Conservation (phyloP, 805 yeast genomes). For the Suhomyces sp. region DNA sequence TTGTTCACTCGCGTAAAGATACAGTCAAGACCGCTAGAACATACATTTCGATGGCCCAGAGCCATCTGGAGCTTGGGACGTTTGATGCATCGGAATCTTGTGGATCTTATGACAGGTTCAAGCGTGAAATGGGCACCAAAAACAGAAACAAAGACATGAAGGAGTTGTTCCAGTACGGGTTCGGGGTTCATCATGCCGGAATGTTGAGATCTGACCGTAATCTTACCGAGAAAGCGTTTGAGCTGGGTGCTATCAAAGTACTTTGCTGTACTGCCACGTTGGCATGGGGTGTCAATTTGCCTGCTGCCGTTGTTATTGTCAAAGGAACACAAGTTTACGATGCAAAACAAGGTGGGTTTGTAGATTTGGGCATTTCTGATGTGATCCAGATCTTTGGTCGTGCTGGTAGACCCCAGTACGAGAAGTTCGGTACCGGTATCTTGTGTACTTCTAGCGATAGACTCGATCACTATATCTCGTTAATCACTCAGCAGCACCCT, state of each 20-base stretch:
- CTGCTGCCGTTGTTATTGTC: conserved; percentile 95
- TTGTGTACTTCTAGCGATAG: conserved; percentile 79
- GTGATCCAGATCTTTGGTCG: conserved; percentile 98
- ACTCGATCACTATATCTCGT: conserved; percentile 82
- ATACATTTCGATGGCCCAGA: conserved; percentile 65
- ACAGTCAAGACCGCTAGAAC: conserved; percentile 79
- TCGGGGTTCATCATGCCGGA: conserved; percentile 97
- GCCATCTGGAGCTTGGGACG: conserved; percentile 50
- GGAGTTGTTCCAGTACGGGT: conserved; percentile 77
- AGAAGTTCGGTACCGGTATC: conserved; percentile 88
- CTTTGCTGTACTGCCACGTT: conserved; percentile 94
- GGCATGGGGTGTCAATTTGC: conserved; percentile 99
- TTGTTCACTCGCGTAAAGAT: conserved; percentile 93
- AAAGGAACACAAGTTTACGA: conserved; percentile 97
- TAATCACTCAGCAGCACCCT: conserved; percentile 92
- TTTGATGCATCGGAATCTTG: conserved; percentile 55
- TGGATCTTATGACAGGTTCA: conserved; percentile 39
- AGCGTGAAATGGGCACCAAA: conserved; percentile 62
- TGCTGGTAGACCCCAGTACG: conserved; percentile 98
- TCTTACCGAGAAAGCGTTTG: conserved; percentile 82
- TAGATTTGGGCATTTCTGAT: conserved; percentile 92
- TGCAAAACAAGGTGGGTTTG: conserved; percentile 89
- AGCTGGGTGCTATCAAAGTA: conserved; percentile 81
- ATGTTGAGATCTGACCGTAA: conserved; percentile 90
- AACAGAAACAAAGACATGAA: conserved; percentile 75